These are phyloP conservation scores for Pythium phragmiticola DNA, from an alignment of 352 stramenopile genomes.

Conservation along the genomic window DNA sequence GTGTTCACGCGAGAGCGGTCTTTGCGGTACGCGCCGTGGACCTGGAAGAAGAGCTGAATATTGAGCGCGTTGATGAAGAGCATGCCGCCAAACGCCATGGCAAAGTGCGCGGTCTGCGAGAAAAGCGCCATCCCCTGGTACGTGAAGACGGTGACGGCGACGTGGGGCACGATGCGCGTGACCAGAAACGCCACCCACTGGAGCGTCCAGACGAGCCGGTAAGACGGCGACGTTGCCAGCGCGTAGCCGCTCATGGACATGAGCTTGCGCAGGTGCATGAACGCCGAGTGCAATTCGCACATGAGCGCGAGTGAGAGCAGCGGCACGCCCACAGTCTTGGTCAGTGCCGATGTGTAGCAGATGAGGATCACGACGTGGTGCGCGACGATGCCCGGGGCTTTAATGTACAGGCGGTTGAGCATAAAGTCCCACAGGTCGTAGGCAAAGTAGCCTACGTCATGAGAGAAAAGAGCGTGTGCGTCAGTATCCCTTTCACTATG, in stretches of 20 bases:
- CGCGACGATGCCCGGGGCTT: slow-evolving; percentile 61
- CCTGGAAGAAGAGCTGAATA: slow-evolving; percentile 54
- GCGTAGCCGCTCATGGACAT: slow-evolving; percentile 64
- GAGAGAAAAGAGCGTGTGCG: not conserved
- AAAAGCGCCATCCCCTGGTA: slow-evolving; percentile 48
- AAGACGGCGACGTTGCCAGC: slow-evolving; percentile 26
- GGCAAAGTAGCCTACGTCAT: slow-evolving; percentile 56
- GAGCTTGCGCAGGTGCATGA: slow-evolving; percentile 77
- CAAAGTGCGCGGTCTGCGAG: slow-evolving; percentile 43
- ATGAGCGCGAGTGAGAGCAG: slow-evolving; percentile 69
- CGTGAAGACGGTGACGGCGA: slow-evolving; percentile 41
- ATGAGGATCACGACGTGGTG: slow-evolving; percentile 80
- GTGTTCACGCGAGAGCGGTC: slow-evolving; percentile 27
- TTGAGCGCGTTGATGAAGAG: slow-evolving; percentile 77
- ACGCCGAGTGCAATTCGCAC: slow-evolving; percentile 77
- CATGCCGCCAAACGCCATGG: slow-evolving; percentile 74
- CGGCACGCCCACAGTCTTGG: slow-evolving; percentile 69
- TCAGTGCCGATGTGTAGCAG: slow-evolving; percentile 76
- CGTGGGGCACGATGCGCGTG: slow-evolving; percentile 47
- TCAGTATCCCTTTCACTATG: not conserved
- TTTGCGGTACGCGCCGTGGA: slow-evolving; percentile 53
- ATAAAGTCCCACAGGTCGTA: slow-evolving; percentile 82
- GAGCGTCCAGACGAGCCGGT: slow-evolving; percentile 47
- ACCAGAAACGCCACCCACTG: slow-evolving; percentile 60
- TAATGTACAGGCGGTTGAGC: slow-evolving; percentile 70